Evolutionary conservation across 2,329 filamentous ascomycete genomes (phyloP).

Genomic region (Phaeosphaeria sp.): DNA sequence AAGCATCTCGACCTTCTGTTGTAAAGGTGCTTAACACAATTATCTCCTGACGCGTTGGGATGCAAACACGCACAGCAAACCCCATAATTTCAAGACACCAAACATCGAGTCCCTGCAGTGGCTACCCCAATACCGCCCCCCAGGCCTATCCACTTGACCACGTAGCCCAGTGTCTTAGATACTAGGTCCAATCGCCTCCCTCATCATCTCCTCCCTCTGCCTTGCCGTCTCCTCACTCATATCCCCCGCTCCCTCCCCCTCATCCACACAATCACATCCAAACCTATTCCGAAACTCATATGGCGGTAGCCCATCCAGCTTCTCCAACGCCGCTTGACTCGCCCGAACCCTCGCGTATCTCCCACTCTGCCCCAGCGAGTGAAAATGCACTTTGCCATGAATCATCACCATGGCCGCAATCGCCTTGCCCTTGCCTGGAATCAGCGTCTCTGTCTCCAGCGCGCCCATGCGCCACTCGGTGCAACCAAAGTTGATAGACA

Average conservation of each 20-base stretch:
- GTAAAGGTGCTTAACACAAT: neutral
- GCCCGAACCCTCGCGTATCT: slow-evolving; percentile 76
- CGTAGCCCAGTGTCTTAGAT: slow-evolving; percentile 11
- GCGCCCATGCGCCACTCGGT: slow-evolving; percentile 57
- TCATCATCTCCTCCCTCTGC: slow-evolving; percentile 17
- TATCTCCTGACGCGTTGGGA: neutral
- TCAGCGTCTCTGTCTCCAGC: slow-evolving; percentile 51
- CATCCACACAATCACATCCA: slow-evolving; percentile 66
- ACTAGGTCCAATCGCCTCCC: slow-evolving; percentile 22
- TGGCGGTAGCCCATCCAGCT: slow-evolving; percentile 57
- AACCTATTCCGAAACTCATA: slow-evolving; percentile 67
- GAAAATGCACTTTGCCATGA: slow-evolving; percentile 72
- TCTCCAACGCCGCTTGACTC: slow-evolving; percentile 64
- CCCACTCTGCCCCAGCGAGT: slow-evolving; percentile 66
- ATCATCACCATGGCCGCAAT: slow-evolving; percentile 78
- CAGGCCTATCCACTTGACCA: no score
- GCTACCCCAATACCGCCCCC: no score
- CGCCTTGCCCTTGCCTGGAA: slow-evolving; percentile 49
- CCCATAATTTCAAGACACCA: no score
- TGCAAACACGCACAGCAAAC: no score
- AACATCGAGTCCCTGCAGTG: no score
- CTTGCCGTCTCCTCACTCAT: neutral
- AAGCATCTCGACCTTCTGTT: no score
- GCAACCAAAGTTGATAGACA: slow-evolving; percentile 72
- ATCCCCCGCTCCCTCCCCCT: slow-evolving; percentile 12